These are phyloP conservation scores for Articulospora tetracladia DNA, from an alignment of 495 filamentous ascomycete genomes.

Conservation along the genomic window DNA sequence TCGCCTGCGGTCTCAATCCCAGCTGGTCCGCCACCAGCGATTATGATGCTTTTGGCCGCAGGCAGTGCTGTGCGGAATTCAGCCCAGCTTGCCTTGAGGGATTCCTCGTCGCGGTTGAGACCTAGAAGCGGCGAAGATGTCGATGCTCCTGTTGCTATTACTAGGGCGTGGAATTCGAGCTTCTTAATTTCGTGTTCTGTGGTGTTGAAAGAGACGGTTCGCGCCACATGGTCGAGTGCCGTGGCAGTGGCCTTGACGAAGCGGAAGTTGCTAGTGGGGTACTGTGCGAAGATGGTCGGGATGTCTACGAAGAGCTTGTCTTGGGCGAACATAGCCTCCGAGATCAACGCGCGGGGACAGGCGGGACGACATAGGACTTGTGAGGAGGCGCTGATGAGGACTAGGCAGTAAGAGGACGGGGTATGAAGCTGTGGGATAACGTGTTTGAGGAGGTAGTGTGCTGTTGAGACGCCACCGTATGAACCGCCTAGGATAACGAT, in stretches of 20 bases:
- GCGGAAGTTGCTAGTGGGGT: slow-evolving; percentile 38
- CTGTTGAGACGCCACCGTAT: slow-evolving; percentile 44
- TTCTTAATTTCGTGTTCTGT: slow-evolving; percentile 30
- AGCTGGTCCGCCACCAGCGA: slow-evolving; percentile 64
- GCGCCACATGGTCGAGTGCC: slow-evolving; percentile 36
- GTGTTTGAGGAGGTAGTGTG: slow-evolving; percentile 52
- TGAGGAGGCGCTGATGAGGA: slow-evolving; percentile 41
- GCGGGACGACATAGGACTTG: slow-evolving; percentile 43
- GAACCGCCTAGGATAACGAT: slow-evolving; percentile 52
- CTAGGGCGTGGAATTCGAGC: slow-evolving; percentile 39
- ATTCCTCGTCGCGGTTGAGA: slow-evolving; percentile 26
- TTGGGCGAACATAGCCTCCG: slow-evolving; percentile 37
- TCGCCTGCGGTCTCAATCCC: slow-evolving; percentile 63
- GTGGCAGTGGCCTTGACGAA: slow-evolving; percentile 54
- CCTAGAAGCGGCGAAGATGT: slow-evolving; percentile 40
- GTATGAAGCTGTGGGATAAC: slow-evolving; percentile 37
- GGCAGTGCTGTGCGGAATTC: slow-evolving; percentile 37
- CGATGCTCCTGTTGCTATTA: slow-evolving; percentile 42
- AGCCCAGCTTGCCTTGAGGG: slow-evolving; percentile 27
- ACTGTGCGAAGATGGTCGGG: slow-evolving; percentile 35
- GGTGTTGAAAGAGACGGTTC: slow-evolving; percentile 36
- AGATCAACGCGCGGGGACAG: slow-evolving; percentile 43
- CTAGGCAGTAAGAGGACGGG: slow-evolving; percentile 28
- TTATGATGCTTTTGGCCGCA: slow-evolving; percentile 49
- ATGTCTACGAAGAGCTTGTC: slow-evolving; percentile 46